A percentile compares a stretch with the other conserved stretches of the same genome.
Conservation (phyloP, 441 rosid genomes). For the Theobroma grandiflorum region DNA sequence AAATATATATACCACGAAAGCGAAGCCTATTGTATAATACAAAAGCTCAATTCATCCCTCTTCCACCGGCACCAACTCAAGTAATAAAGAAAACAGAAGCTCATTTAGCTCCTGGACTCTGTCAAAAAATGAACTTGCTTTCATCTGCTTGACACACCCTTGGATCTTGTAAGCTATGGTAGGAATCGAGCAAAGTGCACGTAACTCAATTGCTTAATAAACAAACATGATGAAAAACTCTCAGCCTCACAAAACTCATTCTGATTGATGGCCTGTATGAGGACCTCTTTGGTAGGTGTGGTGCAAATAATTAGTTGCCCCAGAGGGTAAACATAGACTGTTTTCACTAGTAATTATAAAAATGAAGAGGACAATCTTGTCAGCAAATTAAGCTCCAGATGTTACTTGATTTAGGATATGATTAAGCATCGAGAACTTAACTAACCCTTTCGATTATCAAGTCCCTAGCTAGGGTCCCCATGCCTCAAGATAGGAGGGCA, state of each 20-base stretch:
- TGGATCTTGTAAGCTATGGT: neutral
- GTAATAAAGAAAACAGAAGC: no score
- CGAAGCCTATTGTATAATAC: no score
- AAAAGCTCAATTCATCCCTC: no score
- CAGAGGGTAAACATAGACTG: neutral
- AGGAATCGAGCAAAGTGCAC: neutral
- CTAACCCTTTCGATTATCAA: neutral
- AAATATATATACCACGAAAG: no score
- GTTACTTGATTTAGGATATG: conserved; percentile 22
- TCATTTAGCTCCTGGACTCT: no score
- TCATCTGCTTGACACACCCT: no score
- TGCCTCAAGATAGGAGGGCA: neutral
- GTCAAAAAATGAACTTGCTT: no score
- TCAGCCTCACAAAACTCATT: neutral
- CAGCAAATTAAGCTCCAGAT: conserved; percentile 13
- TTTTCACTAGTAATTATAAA: neutral
- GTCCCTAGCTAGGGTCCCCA: neutral
- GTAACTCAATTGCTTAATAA: neutral
- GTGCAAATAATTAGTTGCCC: neutral
- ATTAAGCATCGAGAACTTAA: conserved; percentile 16
- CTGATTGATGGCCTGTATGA: neutral
- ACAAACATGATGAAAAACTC: neutral
- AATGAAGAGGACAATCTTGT: conserved; percentile 6
- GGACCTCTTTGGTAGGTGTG: neutral
- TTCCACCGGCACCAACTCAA: no score